Evolutionary conservation across 371 early-diverging fungal genomes (phyloP).

Genomic region (Mortierella sp.): DNA sequence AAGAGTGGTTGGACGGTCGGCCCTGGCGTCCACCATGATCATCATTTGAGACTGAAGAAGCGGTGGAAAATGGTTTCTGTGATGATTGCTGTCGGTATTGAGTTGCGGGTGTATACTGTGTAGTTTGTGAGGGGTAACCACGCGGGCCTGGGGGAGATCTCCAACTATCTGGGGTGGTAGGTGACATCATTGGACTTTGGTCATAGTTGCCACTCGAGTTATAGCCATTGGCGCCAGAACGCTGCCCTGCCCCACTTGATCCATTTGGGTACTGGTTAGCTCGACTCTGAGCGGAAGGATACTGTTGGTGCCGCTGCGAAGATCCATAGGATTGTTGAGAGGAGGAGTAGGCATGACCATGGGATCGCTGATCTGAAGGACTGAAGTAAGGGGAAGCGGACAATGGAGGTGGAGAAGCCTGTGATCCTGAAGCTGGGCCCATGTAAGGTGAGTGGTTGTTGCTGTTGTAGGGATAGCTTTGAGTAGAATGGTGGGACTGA

Average conservation of each 20-base stretch:
- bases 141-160: slow-evolving; percentile 53
- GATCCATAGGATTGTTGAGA: slow-evolving; percentile 20
- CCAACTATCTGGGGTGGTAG: slow-evolving; percentile 48
- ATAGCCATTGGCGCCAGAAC: slow-evolving; percentile 17
- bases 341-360: slow-evolving; percentile 14
- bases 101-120: slow-evolving; percentile 21
- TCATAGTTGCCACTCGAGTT: slow-evolving; percentile 33
- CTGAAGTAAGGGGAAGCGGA: slow-evolving; percentile 31
- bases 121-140: slow-evolving; percentile 21
- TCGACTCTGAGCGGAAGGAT: slow-evolving; percentile 10
- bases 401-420: slow-evolving; percentile 38
- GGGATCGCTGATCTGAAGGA: slow-evolving; percentile 19
- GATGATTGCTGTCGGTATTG: slow-evolving; percentile 26
- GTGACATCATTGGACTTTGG: slow-evolving; percentile 55
- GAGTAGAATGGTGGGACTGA: slow-evolving; percentile 23
- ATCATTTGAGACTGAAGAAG: slow-evolving; percentile 45
- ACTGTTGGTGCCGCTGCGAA: slow-evolving; percentile 24
- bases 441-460: slow-evolving; percentile 48
- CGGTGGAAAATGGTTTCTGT: slow-evolving; percentile 12
- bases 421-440: slow-evolving; percentile 44
- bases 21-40: slow-evolving; percentile 20
- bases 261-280: slow-evolving; percentile 17
- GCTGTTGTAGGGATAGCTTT: slow-evolving; percentile 22
- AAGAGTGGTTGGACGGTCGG: slow-evolving; percentile 16
- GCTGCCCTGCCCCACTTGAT: slow-evolving; percentile 1